phyloP scores from a whole-genome alignment of 768 basidiomycete species.

The Psilocybe cubensis region DNA sequence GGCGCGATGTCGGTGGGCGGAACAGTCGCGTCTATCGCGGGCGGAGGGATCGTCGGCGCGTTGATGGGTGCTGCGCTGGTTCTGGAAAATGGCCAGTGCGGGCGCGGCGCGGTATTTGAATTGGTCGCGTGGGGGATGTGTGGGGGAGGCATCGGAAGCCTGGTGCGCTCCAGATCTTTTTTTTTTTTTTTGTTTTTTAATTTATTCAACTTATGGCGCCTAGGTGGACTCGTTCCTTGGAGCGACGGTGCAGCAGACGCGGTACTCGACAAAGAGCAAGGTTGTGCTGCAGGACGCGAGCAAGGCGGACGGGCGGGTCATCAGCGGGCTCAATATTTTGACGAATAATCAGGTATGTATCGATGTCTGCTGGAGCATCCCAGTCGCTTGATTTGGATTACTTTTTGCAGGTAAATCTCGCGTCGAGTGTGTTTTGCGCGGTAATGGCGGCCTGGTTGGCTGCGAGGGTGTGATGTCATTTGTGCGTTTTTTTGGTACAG shows the following conservation, averaged over 20 bases:
- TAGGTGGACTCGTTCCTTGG: conserved; percentile 88
- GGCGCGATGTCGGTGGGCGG: conserved; percentile 83
- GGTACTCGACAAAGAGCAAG: conserved; percentile 65
- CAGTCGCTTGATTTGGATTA: not conserved
- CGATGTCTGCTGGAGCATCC: not conserved
- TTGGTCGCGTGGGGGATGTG: conserved; percentile 63
- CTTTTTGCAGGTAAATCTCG: conserved; percentile 41
- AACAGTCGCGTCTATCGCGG: conserved; percentile 70
- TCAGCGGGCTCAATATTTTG: conserved; percentile 71
- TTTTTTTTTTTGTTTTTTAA: conserved; percentile 9
- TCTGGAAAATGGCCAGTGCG: conserved; percentile 64
- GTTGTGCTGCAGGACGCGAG: conserved; percentile 64
- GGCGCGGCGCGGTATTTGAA: conserved; percentile 41
- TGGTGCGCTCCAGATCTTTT: conserved; percentile 42
- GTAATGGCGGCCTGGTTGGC: conserved; percentile 30
- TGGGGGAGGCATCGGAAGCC: conserved; percentile 78
- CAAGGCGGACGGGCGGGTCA: conserved; percentile 37
- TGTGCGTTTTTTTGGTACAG: conserved; percentile 15
- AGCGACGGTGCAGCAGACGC: conserved; percentile 82
- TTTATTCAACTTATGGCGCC: not conserved
- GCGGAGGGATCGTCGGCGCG: conserved; percentile 74
- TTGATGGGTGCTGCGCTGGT: conserved; percentile 59
- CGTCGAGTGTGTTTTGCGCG: conserved; percentile 42
- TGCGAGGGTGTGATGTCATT: conserved; percentile 28
- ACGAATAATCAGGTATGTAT: conserved; percentile 80